phyloP scores from a whole-genome alignment of 306 rosid genomes.

The Spatholobus suberectus region DNA sequence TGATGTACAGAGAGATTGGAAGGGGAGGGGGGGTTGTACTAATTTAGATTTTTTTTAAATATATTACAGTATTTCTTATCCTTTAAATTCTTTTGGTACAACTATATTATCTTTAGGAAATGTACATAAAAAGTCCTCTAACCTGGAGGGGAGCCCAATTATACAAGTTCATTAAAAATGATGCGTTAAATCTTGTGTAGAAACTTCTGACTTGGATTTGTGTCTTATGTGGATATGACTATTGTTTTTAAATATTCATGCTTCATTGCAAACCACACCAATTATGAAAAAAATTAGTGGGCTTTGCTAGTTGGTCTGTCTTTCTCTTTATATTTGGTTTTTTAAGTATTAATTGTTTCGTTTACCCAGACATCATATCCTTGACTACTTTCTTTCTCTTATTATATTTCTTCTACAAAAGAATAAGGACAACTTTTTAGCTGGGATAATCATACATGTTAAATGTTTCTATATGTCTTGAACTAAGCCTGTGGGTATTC shows the following conservation, averaged over 20 bases:
- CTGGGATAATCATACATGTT: constrained; percentile 1
- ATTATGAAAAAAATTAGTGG: constrained; percentile 5
- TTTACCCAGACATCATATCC: constrained; percentile 22
- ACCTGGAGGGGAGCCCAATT: constrained; percentile 20
- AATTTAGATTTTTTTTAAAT: not conserved
- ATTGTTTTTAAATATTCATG: not conserved
- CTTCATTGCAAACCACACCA: not conserved
- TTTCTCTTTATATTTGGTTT: constrained; percentile 20
- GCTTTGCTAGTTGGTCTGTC: constrained; percentile 9
- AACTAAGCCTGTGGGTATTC: constrained; percentile 25
- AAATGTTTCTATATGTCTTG: constrained; percentile 32
- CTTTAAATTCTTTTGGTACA: not conserved
- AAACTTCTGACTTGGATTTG: constrained; percentile 8
- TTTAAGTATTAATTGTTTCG: constrained; percentile 22
- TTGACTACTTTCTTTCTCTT: constrained; percentile 20
- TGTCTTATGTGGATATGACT: not conserved
- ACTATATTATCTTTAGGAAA: constrained; percentile 16
- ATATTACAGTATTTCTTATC: not conserved
- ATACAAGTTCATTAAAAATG: not conserved
- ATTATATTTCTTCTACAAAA: constrained; percentile 15
- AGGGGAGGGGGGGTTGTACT: not conserved
- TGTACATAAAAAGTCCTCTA: constrained; percentile 10
- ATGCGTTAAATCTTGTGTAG: constrained; percentile 13
- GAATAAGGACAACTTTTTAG: not conserved
- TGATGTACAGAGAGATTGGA: not conserved